Conservation (phyloP, 108 stramenopile genomes). For the Pinguiococcus pyrenoidosus region DNA sequence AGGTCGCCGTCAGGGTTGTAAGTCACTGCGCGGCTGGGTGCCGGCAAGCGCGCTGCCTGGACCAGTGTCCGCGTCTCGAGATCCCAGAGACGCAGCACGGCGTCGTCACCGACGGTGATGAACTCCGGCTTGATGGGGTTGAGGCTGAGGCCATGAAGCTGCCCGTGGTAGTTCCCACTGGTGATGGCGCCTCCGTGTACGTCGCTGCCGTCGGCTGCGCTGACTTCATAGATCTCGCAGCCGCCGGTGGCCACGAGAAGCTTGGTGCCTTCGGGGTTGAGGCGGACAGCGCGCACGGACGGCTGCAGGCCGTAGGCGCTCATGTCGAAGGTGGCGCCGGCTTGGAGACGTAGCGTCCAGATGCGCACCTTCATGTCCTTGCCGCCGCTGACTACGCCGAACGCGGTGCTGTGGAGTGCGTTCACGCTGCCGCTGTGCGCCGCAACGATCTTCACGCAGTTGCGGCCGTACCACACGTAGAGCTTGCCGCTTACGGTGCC, state of each 20-base stretch:
- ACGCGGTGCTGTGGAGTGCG: neutral
- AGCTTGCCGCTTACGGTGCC: constrained; percentile 45
- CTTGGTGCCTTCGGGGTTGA: constrained; percentile 17
- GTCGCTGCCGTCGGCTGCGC: constrained; percentile 32
- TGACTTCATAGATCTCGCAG: constrained; percentile 41
- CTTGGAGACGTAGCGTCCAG: constrained; percentile 36
- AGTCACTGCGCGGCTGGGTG: constrained; percentile 10
- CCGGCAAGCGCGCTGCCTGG: constrained; percentile 11
- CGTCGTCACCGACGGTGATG: constrained; percentile 46
- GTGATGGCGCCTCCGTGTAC: constrained; percentile 16
- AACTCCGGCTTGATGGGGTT: constrained; percentile 37
- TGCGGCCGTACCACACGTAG: constrained; percentile 54
- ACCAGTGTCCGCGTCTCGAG: constrained; percentile 15
- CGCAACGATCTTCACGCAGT: constrained; percentile 38
- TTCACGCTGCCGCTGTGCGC: constrained; percentile 23
- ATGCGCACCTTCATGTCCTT: constrained; percentile 35
- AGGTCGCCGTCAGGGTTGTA: constrained; percentile 19
- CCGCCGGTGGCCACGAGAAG: constrained; percentile 42
- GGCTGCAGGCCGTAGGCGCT: constrained; percentile 8
- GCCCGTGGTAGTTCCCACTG: constrained; percentile 27
- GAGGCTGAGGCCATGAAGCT: constrained; percentile 32
- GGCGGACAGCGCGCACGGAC: constrained; percentile 38
- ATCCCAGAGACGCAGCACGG: constrained; percentile 47
- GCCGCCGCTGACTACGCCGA: constrained; percentile 22
- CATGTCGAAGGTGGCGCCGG: constrained; percentile 31